These are phyloP conservation scores for Scutellaria minor DNA, from an alignment of 257 asterid genomes.

Conservation along the genomic window DNA sequence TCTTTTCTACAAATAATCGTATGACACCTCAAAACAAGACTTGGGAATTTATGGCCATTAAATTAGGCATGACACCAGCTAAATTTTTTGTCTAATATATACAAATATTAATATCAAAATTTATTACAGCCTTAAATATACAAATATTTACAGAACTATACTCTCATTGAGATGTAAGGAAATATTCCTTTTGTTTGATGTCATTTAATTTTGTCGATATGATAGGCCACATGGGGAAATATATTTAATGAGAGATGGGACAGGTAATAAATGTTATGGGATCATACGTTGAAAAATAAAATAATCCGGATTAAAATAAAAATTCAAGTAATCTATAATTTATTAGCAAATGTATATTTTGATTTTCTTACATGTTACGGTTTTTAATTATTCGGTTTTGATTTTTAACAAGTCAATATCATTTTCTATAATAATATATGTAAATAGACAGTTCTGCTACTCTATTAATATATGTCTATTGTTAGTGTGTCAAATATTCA, in stretches of 20 bases:
- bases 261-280: constrained; percentile 28
- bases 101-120: too few species aligned
- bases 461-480: too few species aligned
- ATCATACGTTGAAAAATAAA: not conserved
- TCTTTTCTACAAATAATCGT: not conserved
- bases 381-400: too few species aligned
- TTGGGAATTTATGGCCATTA: not conserved
- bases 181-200: constrained; percentile 38
- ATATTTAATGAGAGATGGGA: constrained; percentile 34
- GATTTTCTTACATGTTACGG: too few species aligned
- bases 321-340: not conserved
- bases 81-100: not conserved
- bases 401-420: too few species aligned
- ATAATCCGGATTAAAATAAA: not conserved
- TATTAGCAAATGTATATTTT: too few species aligned
- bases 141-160: not conserved
- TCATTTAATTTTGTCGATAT: constrained; percentile 28
- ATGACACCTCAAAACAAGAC: not conserved
- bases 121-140: not conserved
- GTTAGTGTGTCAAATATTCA: too few species aligned
- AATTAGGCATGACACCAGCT: constrained; percentile 11
- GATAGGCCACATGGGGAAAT: constrained; percentile 21
- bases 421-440: too few species aligned
- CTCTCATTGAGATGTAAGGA: not conserved
- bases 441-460: too few species aligned